Evolutionary conservation across 805 yeast species (phyloP).

Genomic region (Clavispora santaluciae): DNA sequence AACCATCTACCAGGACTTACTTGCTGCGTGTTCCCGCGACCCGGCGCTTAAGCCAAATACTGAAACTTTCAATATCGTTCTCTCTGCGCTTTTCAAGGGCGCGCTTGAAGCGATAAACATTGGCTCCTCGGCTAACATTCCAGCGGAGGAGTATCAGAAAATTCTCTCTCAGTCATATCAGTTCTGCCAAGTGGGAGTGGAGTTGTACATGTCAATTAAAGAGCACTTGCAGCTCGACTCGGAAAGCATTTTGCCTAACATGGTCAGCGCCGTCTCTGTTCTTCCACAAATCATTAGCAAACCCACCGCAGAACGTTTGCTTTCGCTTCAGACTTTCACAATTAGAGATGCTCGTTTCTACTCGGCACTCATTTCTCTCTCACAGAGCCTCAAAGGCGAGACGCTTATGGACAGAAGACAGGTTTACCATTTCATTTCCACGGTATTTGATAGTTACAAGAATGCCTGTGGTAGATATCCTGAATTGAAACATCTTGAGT

Average conservation of each 20-base stretch:
- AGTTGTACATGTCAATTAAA: constrained; percentile 44
- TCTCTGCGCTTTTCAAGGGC: constrained; percentile 49
- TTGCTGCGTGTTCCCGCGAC: constrained; percentile 19
- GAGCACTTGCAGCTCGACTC: constrained; percentile 31
- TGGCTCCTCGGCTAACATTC: constrained; percentile 41
- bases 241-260: constrained; percentile 26
- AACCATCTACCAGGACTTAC: constrained; percentile 64
- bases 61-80: constrained; percentile 47
- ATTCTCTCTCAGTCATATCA: constrained; percentile 39
- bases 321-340: constrained; percentile 23
- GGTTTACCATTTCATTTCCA: constrained; percentile 23
- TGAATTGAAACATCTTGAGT: constrained; percentile 32
- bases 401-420: constrained; percentile 14
- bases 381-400: constrained; percentile 18
- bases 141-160: constrained; percentile 44
- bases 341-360: constrained; percentile 30
- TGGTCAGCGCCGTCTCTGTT: neutral
- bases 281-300: constrained; percentile 25
- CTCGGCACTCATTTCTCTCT: constrained; percentile 30
- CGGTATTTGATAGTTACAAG: constrained; percentile 32
- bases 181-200: constrained; percentile 40
- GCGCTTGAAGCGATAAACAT: constrained; percentile 33
- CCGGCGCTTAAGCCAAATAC: constrained; percentile 46
- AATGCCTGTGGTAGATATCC: constrained; percentile 10
- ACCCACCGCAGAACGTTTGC: constrained; percentile 19